These are phyloP conservation scores for Guillardia theta DNA, from an alignment of 78 protist genomes.

Conservation along the genomic window DNA sequence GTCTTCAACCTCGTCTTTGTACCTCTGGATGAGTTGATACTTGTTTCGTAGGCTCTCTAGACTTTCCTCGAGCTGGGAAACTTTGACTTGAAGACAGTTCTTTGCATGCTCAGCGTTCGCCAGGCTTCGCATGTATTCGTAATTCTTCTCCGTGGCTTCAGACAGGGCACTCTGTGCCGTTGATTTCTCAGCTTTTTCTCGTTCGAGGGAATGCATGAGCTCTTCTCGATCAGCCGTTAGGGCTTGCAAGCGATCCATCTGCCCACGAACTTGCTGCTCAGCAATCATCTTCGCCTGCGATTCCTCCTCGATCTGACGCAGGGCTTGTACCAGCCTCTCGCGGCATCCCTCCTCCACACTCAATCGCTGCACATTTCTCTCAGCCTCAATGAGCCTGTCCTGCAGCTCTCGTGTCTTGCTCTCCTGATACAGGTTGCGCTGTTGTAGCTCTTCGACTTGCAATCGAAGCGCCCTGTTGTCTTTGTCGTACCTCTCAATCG, in stretches of 20 bases:
- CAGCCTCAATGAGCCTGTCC: too few relatives aligned
- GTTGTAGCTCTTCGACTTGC: background rate
- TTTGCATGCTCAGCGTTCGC: background rate
- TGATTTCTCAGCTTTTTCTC: background rate
- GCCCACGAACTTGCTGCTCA: background rate
- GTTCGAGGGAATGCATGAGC: background rate
- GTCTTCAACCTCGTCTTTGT: too few relatives aligned
- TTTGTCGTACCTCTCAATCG: background rate
- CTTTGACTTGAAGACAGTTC: background rate
- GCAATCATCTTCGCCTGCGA: background rate
- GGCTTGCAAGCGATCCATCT: background rate
- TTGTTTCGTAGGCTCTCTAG: too few relatives aligned
- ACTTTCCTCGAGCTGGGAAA: too few relatives aligned
- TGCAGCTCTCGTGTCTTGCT: too few relatives aligned
- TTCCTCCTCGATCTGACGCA: background rate
- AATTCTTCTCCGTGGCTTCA: background rate
- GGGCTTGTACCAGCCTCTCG: slow-evolving; percentile 3
- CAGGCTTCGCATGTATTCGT: background rate
- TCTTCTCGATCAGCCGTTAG: background rate
- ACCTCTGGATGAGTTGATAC: too few relatives aligned
- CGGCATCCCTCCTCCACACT: background rate
- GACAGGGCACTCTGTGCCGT: background rate
- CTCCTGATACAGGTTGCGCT: too few relatives aligned
- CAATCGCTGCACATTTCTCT: background rate
- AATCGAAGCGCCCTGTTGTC: background rate